Evolutionary conservation across 306 rosid species (phyloP), one percentile per base, ranked within the genome.

Genomic region (Corylus avellana): DNA sequence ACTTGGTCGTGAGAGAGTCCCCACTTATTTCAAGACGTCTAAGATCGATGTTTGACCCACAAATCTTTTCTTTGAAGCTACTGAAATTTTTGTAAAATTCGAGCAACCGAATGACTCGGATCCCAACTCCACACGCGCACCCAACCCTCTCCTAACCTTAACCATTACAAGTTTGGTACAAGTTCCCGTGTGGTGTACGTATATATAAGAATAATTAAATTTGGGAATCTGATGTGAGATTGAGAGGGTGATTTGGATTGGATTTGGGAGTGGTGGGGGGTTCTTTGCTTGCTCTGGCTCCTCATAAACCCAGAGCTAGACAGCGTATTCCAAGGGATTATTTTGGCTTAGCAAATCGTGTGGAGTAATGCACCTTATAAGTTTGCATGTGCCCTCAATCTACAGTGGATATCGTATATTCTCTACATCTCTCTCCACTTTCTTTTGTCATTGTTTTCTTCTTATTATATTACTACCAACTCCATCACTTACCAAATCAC

Each of bases 381-480:
- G 83, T 77, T 85, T 79, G 92, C 98, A 94, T 89, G 97, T 94
- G 98, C 85, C 70, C 58, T 1, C 84, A 90, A 92, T 92, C 92
- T 89, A 93, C 85, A 49, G 77, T 88, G 85, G 86, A 90, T 90
- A 79, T 84, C 89, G 86, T 89, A 89, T 91, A 92, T 93, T 91
- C 95, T 84, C 86, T 85, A 53, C 89, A 88, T 91, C 92, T 85
- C 83, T 83, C 85, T 85, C 97, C 96, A 89, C 94, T 87, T 81
- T 79, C 70, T 75, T 78, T 84, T 90, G 92, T 90, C 93, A 84
- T 79, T 39, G 27, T 80, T 87, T 85, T 75, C 72, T 32, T 18
- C 22, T 37, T 58, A 37, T 57, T 27, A 49, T 73, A 29, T 42
- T 72, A 42, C 74, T 67, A 66, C 83, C 67, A 66, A 46, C 79